These are phyloP conservation scores for Aspergillus cristatus DNA, from an alignment of 495 filamentous ascomycete species.

Conservation along the genomic window DNA sequence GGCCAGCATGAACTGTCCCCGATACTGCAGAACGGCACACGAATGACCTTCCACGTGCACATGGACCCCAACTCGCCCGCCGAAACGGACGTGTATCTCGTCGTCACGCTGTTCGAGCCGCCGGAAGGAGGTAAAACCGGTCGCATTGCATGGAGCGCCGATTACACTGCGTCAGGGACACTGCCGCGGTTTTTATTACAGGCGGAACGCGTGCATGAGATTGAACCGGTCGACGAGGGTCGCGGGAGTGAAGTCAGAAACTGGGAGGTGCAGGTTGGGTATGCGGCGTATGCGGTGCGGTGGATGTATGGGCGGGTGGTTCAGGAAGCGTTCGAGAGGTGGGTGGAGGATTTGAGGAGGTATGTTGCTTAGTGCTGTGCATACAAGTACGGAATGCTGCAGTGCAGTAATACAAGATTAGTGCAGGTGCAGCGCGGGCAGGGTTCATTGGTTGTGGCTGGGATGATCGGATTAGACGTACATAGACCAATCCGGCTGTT, in stretches of 20 bases:
- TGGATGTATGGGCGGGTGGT: slow-evolving; percentile 28
- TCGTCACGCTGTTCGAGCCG: slow-evolving; percentile 21
- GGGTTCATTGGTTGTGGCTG: no score
- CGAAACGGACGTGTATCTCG: slow-evolving; percentile 13
- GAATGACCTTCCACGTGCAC: slow-evolving; percentile 33
- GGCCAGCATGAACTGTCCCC: slow-evolving; percentile 11
- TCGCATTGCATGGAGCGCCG: slow-evolving; percentile 29
- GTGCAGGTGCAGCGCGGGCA: no score
- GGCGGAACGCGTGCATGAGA: slow-evolving; percentile 34
- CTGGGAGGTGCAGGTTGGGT: slow-evolving; percentile 35
- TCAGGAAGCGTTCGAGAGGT: slow-evolving; percentile 27
- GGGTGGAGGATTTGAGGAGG: slow-evolving; percentile 30
- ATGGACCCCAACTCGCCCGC: slow-evolving; percentile 29
- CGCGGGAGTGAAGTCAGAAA: slow-evolving; percentile 29
- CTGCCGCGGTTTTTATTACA: slow-evolving; percentile 20
- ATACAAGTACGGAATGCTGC: no score
- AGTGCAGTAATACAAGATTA: no score
- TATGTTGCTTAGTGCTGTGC: slow-evolving; percentile 18
- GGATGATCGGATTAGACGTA: no score
- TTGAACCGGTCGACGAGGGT: slow-evolving; percentile 16
- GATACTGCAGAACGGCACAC: slow-evolving; percentile 25
- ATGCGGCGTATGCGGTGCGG: slow-evolving; percentile 29
- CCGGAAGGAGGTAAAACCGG: slow-evolving; percentile 10
- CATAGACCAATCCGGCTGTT: no score
- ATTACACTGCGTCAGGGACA: slow-evolving; percentile 17